Percentiles rank a stretch among this genome's conserved stretches.
These are phyloP conservation scores for Calonectria fujianensis DNA, from an alignment of 2,329 filamentous ascomycete species.

Conservation along the genomic window DNA sequence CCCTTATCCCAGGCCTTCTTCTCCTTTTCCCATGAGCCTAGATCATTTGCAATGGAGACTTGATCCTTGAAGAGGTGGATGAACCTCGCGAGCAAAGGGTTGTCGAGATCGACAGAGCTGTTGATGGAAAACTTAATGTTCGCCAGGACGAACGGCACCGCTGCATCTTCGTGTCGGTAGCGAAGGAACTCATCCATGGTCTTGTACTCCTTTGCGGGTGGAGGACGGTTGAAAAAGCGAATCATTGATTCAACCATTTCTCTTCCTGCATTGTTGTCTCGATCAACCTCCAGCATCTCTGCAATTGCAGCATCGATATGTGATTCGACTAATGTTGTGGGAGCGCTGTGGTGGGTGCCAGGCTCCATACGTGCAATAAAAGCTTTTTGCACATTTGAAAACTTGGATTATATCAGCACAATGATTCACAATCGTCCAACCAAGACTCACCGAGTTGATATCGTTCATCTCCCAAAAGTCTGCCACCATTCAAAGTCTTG, in stretches of 20 bases:
- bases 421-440: not conserved
- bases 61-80: not conserved
- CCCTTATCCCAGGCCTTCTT: not conserved
- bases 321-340: not conserved
- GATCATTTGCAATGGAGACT: not conserved
- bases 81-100: not conserved
- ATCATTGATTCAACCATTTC: not conserved
- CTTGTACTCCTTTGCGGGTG: not conserved
- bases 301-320: not conserved
- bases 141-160: not conserved
- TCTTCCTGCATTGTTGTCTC: not conserved
- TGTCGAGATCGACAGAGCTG: not conserved
- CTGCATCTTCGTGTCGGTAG: conserved; percentile 5
- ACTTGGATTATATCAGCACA: not conserved
- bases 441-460: not conserved
- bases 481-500: not conserved
- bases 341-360: not conserved
- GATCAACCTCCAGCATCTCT: not conserved
- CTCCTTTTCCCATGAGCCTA: conserved; percentile 4
- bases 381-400: not conserved
- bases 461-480: conserved; percentile 11
- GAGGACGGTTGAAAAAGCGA: conserved; percentile 6
- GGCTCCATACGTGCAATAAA: conserved; percentile 1
- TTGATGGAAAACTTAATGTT: not conserved
- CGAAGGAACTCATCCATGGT: not conserved